Base-by-base conservation (phyloP, 2,329 filamentous ascomycete genomes). In the Colletotrichum orbiculare region DNA sequence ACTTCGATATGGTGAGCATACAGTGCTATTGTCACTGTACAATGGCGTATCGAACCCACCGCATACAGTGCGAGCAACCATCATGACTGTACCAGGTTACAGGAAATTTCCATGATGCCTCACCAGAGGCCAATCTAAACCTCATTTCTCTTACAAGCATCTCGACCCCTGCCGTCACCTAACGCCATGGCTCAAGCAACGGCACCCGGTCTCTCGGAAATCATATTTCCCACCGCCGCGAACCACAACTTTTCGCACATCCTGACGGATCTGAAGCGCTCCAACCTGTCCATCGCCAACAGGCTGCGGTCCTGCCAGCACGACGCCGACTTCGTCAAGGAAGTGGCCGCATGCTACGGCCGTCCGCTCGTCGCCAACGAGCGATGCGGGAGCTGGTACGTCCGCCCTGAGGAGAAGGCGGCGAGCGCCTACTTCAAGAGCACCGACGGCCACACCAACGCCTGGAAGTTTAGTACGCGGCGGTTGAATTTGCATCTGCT, bases 381-480 rank as follows among this genome's bases (percentile, higher is more conserved):
- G 81, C 87, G 96, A 65, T 98, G 96, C 76, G 96, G 96, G 1
- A 95, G 92, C 77, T 99, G 96, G 96, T 98, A 98, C 76, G 91
- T 98, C 34, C 79, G 82, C 39, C 90, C 90, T 0, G 76, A 76
- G 8, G 73, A 73, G 34, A 96, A 95, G 77, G 79, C 75, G 1
- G 91, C 87, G 38, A 94, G 91, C 69, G 92, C 91, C 38, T 99
- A 98, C 78, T 99, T 98, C 80, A 99, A 99, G 83, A 97, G 93
- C 78, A 99, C 96, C 2, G 96, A 99, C 79, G 96, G 96, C 1
- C 96, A 99, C 76, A 89, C 89, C 56, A 90, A 92, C 8, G 89
- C 96, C 73, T 99, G 96, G 96, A 87, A 89, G 67, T 97, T 98
- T 74, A 97, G 92, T 77, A 86, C 90, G 25, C 82, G 96, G 68